Evolutionary conservation across 306 rosid genomes (phyloP).

Genomic region (Astragalus glycyphyllos): DNA sequence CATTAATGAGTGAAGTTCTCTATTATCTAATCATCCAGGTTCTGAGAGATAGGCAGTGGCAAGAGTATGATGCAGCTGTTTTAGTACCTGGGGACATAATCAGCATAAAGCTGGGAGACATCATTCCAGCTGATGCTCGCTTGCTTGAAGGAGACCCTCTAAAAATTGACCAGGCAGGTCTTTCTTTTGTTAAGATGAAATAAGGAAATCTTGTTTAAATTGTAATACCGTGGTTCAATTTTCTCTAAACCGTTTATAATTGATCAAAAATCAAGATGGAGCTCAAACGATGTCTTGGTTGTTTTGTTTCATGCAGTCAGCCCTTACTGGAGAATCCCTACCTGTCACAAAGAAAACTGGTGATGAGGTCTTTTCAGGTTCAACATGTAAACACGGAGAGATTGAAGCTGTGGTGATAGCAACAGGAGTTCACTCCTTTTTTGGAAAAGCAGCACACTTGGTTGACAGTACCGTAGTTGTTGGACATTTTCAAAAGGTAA

Average conservation of each 20-base stretch:
- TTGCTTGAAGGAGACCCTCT: slow-evolving; percentile 86
- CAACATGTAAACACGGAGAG: slow-evolving; percentile 91
- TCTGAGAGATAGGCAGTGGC: slow-evolving; percentile 86
- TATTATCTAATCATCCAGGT: slow-evolving; percentile 57
- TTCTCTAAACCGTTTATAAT: slow-evolving; percentile 20
- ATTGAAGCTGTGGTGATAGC: slow-evolving; percentile 91
- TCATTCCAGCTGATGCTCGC: slow-evolving; percentile 92
- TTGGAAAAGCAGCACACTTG: slow-evolving; percentile 85
- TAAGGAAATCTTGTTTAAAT: not conserved
- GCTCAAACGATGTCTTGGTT: slow-evolving; percentile 35
- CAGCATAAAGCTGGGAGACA: slow-evolving; percentile 88
- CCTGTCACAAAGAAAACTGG: slow-evolving; percentile 83
- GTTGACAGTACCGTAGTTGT: slow-evolving; percentile 74
- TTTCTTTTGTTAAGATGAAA: not conserved
- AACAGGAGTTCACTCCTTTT: slow-evolving; percentile 81
- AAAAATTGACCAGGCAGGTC: slow-evolving; percentile 85
- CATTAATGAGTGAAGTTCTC: not conserved
- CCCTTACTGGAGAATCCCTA: slow-evolving; percentile 90
- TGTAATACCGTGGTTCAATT: not conserved
- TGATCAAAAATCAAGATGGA: slow-evolving; percentile 29
- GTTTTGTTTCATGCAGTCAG: slow-evolving; percentile 64
- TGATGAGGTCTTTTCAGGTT: slow-evolving; percentile 80
- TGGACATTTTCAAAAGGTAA: slow-evolving; percentile 88
- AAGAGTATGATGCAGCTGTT: slow-evolving; percentile 79
- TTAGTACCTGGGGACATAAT: slow-evolving; percentile 90